Conservation (phyloP, 2,329 filamentous ascomycete genomes). For the Colletotrichum navitas region DNA sequence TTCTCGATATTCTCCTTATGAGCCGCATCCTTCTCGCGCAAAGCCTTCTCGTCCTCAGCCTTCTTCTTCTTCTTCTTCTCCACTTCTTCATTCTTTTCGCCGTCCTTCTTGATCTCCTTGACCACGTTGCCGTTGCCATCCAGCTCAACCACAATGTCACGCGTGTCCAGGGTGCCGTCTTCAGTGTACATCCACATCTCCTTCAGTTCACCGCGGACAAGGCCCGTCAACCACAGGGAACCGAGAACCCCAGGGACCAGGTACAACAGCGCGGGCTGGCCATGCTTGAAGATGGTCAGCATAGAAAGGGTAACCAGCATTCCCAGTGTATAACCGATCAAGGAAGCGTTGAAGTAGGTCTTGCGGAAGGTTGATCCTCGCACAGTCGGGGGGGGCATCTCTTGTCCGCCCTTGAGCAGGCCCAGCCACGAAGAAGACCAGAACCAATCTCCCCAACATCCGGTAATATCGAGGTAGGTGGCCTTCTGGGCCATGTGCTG, state of each 20-base stretch:
- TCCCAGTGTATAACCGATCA: slow-evolving; percentile 82
- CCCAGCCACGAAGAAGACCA: slow-evolving; percentile 69
- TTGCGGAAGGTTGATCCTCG: slow-evolving; percentile 76
- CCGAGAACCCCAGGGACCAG: slow-evolving; percentile 88
- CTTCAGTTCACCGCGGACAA: slow-evolving; percentile 76
- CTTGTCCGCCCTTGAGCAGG: slow-evolving; percentile 43
- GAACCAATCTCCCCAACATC: slow-evolving; percentile 85
- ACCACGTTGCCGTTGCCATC: slow-evolving; percentile 62
- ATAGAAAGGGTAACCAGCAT: slow-evolving; percentile 82
- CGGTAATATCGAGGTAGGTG: slow-evolving; percentile 70
- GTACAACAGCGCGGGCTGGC: slow-evolving; percentile 92
- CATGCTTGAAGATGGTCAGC: slow-evolving; percentile 82
- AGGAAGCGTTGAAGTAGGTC: slow-evolving; percentile 83
- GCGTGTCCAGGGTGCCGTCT: slow-evolving; percentile 68
- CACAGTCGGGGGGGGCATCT: slow-evolving; percentile 48
- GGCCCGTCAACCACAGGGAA: slow-evolving; percentile 80
- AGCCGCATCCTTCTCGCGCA: slow-evolving; percentile 29
- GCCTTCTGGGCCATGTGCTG: slow-evolving; percentile 58
- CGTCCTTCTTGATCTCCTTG: slow-evolving; percentile 54
- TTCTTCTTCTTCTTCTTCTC: slow-evolving; percentile 48
- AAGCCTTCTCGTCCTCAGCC: slow-evolving; percentile 44
- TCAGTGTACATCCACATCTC: slow-evolving; percentile 89
- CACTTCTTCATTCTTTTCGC: slow-evolving; percentile 54
- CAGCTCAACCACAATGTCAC: slow-evolving; percentile 68
- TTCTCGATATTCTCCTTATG: slow-evolving; percentile 39